phyloP scores from a whole-genome alignment of 768 basidiomycete genomes.

The Botryobasidium botryosum region DNA sequence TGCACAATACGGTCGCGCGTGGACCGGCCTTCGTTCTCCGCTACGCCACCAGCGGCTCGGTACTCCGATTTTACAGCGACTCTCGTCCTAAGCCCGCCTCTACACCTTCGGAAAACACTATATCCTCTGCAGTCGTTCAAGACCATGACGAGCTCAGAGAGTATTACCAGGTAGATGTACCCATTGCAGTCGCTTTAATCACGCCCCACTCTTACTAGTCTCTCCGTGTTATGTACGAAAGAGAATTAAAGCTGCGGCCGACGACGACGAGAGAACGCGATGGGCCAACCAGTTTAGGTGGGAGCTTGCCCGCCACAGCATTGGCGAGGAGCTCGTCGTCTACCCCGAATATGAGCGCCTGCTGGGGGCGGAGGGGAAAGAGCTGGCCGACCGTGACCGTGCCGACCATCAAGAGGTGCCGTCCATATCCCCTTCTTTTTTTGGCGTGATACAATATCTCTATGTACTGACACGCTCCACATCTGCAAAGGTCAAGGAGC shows the following conservation, averaged over 20 bases:
- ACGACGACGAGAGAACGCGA: slow-evolving; percentile 20
- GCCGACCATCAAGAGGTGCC: slow-evolving; percentile 35
- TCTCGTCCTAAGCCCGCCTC: too few relatives aligned
- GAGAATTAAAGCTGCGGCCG: not conserved
- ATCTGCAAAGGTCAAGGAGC: slow-evolving; percentile 24
- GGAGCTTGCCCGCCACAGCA: slow-evolving; percentile 32
- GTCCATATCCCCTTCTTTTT: too few relatives aligned
- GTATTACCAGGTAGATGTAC: not conserved
- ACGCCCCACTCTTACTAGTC: not conserved
- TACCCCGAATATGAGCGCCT: slow-evolving; percentile 45
- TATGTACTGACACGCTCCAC: not conserved
- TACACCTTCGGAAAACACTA: too few relatives aligned
- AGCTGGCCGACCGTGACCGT: slow-evolving; percentile 40
- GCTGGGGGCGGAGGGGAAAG: slow-evolving; percentile 32
- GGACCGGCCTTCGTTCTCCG: too few relatives aligned
- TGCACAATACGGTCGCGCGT: too few relatives aligned
- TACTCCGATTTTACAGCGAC: too few relatives aligned
- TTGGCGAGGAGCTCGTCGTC: slow-evolving; percentile 45
- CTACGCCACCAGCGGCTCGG: too few relatives aligned
- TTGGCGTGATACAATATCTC: not conserved
- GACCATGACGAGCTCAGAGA: not conserved
- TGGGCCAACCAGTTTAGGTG: slow-evolving; percentile 41
- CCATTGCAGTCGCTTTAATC: not conserved
- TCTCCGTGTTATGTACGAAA: not conserved
- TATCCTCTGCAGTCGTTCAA: not conserved